Percentiles rank a stretch among this genome's conserved stretches.
Conservation (phyloP, 352 stramenopile species). For the Globisporangium barbulae region DNA sequence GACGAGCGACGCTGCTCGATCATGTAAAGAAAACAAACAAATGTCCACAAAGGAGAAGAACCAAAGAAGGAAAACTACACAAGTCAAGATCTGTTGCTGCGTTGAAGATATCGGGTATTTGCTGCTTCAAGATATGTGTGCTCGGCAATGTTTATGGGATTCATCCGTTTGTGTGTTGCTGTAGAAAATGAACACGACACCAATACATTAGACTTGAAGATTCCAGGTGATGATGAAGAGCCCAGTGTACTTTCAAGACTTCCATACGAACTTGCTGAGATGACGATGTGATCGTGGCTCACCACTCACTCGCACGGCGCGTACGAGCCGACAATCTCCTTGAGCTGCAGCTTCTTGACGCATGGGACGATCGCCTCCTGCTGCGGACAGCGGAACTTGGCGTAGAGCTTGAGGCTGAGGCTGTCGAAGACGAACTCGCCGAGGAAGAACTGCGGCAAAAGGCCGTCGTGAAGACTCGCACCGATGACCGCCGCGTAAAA, state of each 20-base stretch:
- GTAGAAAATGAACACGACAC: not conserved
- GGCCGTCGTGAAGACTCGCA: not conserved
- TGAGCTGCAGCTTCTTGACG: conserved; percentile 73
- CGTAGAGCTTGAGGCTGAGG: conserved; percentile 56
- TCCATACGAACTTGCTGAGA: not conserved
- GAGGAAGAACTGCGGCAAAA: conserved; percentile 41
- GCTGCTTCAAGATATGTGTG: conserved; percentile 4
- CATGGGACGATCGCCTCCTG: conserved; percentile 54
- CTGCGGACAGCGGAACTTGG: conserved; percentile 57
- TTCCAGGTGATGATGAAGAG: not conserved
- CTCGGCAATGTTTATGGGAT: conserved; percentile 5
- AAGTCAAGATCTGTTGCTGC: not conserved
- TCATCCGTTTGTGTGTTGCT: not conserved
- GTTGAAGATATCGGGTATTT: not conserved
- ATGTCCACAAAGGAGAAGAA: not conserved
- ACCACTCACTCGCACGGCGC: conserved; percentile 42
- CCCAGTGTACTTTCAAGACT: too few species aligned
- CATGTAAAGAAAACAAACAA: conserved; percentile 48
- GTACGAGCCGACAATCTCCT: conserved; percentile 69
- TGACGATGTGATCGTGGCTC: not conserved
- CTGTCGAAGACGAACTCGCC: conserved; percentile 73
- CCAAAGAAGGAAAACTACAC: not conserved
- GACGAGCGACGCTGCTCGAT: conserved; percentile 79
- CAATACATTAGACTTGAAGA: conserved; percentile 1
- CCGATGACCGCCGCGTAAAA: conserved; percentile 41